These are phyloP conservation scores for Pyrenophora graminea DNA, from an alignment of 2,329 filamentous ascomycete species.

Conservation along the genomic window DNA sequence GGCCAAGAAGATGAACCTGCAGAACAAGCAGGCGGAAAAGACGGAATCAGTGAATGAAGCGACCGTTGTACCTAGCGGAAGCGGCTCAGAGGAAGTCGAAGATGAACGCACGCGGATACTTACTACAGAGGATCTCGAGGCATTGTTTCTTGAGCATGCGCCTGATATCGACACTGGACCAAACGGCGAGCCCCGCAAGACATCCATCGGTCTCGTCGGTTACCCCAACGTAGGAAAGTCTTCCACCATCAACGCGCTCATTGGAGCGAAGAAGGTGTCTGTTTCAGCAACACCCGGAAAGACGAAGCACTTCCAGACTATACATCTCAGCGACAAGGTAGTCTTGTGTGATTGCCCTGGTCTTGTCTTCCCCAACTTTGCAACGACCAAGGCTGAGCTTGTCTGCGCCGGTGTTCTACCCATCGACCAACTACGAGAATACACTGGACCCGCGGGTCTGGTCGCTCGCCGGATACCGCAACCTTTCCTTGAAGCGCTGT, in stretches of 20 bases:
- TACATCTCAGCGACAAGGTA: slow-evolving; percentile 87
- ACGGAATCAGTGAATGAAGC: slow-evolving; percentile 47
- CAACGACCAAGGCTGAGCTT: slow-evolving; percentile 92
- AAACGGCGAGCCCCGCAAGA: slow-evolving; percentile 63
- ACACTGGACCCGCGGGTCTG: slow-evolving; percentile 80
- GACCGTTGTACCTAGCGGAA: slow-evolving; percentile 42
- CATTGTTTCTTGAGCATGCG: slow-evolving; percentile 79
- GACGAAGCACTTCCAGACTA: slow-evolving; percentile 99
- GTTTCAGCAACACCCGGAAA: slow-evolving; percentile 97
- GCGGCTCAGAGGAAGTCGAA: slow-evolving; percentile 41
- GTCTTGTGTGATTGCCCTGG: slow-evolving; percentile 97
- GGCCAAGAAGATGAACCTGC: slow-evolving; percentile 51
- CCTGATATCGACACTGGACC: slow-evolving; percentile 60
- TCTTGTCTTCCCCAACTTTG: slow-evolving; percentile 98
- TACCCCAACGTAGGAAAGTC: slow-evolving; percentile 99
- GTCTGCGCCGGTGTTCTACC: slow-evolving; percentile 94
- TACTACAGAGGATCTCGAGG: slow-evolving; percentile 89
- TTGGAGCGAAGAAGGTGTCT: slow-evolving; percentile 97
- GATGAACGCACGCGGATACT: slow-evolving; percentile 70
- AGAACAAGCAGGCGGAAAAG: slow-evolving; percentile 50
- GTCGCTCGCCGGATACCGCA: slow-evolving; percentile 86
- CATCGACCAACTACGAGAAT: slow-evolving; percentile 95
- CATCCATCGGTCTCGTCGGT: slow-evolving; percentile 89
- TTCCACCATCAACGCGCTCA: slow-evolving; percentile 98
- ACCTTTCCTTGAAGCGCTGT: slow-evolving; percentile 85